Percentiles rank a stretch among this genome's conserved stretches.
Conservation (phyloP, 129 eudicot species). For the Saussurea involucrata region DNA sequence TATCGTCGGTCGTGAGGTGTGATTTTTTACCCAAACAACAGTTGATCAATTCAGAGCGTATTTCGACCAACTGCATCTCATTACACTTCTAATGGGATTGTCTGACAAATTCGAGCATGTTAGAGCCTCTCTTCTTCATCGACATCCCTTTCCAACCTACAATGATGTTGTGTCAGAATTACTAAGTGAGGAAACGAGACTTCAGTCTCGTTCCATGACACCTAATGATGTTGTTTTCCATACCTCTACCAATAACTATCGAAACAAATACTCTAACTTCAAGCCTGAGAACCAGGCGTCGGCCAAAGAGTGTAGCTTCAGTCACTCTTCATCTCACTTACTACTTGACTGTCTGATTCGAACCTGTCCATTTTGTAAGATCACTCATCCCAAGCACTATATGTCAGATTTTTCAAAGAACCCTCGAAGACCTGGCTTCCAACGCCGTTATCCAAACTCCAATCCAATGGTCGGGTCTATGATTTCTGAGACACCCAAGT, state of each 20-base stretch:
- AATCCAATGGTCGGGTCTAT: neutral
- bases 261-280: neutral
- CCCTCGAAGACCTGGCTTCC: neutral
- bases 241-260: neutral
- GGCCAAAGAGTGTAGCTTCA: neutral
- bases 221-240: neutral
- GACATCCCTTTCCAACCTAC: neutral
- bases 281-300: neutral
- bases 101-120: neutral
- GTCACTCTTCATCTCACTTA: neutral
- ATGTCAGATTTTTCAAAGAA: neutral
- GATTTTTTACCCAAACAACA: too few relatives aligned
- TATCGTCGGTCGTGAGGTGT: too few relatives aligned
- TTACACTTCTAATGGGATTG: neutral
- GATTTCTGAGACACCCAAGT: neutral
- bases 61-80: neutral
- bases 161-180: neutral
- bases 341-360: neutral
- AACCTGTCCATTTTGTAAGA: neutral
- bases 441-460: neutral
- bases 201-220: neutral
- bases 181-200: neutral
- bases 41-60: neutral
- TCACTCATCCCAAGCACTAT: neutral
- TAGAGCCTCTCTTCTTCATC: neutral